Conservation (phyloP, 345 rosid species). For the Citrus unshiu region DNA sequence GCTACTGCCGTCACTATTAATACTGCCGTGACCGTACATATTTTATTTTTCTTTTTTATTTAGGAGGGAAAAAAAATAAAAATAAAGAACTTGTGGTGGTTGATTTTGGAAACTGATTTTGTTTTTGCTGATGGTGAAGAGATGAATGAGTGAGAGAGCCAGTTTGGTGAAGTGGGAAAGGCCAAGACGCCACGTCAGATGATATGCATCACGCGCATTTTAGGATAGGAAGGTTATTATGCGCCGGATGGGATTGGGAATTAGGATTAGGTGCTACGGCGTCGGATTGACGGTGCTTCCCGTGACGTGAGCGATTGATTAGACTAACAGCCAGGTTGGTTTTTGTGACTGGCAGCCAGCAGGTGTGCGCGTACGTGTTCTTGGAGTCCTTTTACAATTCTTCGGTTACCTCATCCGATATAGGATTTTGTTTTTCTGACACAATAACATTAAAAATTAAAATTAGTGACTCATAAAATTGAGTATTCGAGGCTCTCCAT, state of each 20-base stretch:
- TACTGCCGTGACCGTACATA: constrained; percentile 56
- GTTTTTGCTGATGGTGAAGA: neutral
- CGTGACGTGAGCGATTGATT: neutral
- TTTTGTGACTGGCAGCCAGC: neutral
- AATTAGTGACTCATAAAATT: no score
- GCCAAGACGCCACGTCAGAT: constrained; percentile 18
- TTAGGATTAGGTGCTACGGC: neutral
- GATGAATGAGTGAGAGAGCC: neutral
- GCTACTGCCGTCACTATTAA: neutral
- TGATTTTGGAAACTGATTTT: neutral
- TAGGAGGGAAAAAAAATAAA: no score
- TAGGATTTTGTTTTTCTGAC: no score
- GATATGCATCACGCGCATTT: constrained; percentile 13
- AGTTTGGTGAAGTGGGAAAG: neutral
- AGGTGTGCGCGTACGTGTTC: neutral
- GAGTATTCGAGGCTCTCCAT: no score
- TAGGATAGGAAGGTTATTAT: constrained; percentile 3
- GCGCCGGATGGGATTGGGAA: neutral
- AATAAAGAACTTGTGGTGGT: neutral
- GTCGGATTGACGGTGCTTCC: neutral
- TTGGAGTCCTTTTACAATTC: neutral
- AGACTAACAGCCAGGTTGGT: neutral
- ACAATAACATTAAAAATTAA: no score
- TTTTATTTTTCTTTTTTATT: neutral
- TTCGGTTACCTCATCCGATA: neutral